phyloP scores from a whole-genome alignment of 2,329 filamentous ascomycete species.

The Ophiostoma australiae region DNA sequence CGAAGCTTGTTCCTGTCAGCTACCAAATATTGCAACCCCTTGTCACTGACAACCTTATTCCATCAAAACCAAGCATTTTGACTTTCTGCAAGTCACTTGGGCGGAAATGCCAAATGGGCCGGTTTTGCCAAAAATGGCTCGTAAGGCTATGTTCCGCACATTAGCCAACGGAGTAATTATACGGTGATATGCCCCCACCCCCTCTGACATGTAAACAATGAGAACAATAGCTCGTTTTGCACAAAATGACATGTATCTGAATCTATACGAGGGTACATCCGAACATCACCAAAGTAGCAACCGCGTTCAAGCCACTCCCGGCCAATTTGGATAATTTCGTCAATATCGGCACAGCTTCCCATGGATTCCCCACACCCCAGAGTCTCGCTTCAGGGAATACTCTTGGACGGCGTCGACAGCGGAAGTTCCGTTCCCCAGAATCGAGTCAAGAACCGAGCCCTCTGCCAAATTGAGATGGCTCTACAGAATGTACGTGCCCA shows the following conservation, averaged over 20 bases:
- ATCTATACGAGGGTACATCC: not conserved
- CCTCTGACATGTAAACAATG: not conserved
- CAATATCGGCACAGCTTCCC: slow-evolving; percentile 6
- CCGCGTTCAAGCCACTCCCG: not conserved
- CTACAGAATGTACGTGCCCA: not conserved
- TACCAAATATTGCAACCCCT: not conserved
- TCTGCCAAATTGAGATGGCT: not conserved
- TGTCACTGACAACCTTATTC: not conserved
- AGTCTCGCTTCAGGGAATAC: not conserved
- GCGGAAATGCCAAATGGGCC: not conserved
- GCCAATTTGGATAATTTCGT: slow-evolving; percentile 19
- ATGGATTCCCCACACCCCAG: slow-evolving; percentile 19
- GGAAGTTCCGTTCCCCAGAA: not conserved
- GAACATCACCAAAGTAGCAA: not conserved
- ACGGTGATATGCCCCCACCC: not conserved
- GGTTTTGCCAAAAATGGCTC: not conserved
- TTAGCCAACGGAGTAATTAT: not conserved
- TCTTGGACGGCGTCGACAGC: not conserved
- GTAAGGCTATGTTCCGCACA: not conserved
- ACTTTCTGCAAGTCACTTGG: not conserved
- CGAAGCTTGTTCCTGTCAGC: slow-evolving; percentile 1
- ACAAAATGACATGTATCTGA: not conserved
- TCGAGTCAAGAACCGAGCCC: not conserved
- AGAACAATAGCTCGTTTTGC: not conserved
- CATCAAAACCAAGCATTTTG: not conserved